Percentiles rank a stretch among this genome's conserved stretches.
Evolutionary conservation across 2,329 filamentous ascomycete species (phyloP).

Genomic region (Colletotrichum chlorophyti): DNA sequence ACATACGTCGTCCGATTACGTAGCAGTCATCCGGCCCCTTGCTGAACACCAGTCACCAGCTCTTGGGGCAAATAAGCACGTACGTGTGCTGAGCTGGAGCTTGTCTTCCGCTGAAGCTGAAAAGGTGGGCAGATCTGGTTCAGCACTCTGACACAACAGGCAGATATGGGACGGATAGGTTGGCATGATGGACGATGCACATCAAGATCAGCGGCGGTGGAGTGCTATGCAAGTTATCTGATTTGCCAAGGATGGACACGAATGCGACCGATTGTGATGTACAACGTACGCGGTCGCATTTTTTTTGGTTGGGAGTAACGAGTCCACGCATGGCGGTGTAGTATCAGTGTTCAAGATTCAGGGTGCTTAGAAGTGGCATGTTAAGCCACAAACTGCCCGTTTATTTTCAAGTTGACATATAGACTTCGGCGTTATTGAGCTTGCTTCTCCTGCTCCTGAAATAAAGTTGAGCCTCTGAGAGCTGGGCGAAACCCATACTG

Average conservation of each 20-base stretch:
- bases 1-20: slow-evolving; percentile 15
- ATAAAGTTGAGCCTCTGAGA: background rate
- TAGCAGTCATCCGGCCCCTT: slow-evolving; percentile 24
- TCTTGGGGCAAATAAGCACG: slow-evolving; percentile 12
- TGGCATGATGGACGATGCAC: slow-evolving; percentile 4
- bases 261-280: slow-evolving; percentile 19
- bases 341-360: slow-evolving; percentile 11
- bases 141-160: slow-evolving; percentile 4
- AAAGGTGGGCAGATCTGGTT: background rate
- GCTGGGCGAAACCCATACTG: background rate
- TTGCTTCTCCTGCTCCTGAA: background rate
- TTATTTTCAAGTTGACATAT: background rate
- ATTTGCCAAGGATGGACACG: slow-evolving; percentile 12
- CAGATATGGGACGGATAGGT: slow-evolving; percentile 8
- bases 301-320: slow-evolving; percentile 9
- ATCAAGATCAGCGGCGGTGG: slow-evolving; percentile 10
- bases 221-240: slow-evolving; percentile 11
- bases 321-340: too few species aligned
- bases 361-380: background rate
- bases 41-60: slow-evolving; percentile 24
- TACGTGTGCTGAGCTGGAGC: slow-evolving; percentile 3
- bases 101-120: slow-evolving; percentile 4
- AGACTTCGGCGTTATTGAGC: background rate
- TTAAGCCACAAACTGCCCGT: slow-evolving; percentile 3
- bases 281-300: slow-evolving; percentile 16